Evolutionary conservation across 768 basidiomycete species (phyloP).

Genomic region (Macrolepiota albuminosa): DNA sequence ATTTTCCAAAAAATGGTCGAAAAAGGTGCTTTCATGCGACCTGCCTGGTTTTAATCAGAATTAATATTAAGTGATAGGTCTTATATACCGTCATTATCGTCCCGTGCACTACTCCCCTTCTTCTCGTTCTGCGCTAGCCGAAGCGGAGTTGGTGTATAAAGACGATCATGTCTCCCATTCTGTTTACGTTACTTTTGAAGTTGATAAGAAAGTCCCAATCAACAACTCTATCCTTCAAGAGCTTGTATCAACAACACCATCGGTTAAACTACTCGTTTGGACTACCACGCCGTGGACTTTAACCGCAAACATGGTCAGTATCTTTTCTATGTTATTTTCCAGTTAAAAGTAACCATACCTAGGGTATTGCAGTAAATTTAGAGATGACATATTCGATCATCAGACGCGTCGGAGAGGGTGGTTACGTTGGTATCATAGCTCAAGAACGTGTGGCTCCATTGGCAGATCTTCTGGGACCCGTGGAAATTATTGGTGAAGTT

Average conservation of each 20-base stretch:
- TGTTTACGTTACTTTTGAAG: constrained; percentile 76
- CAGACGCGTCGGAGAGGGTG: constrained; percentile 15
- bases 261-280: constrained; percentile 75
- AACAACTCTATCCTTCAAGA: constrained; percentile 24
- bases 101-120: constrained; percentile 96
- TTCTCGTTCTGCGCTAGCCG: constrained; percentile 88
- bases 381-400: constrained; percentile 66
- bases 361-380: constrained; percentile 88
- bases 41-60: neutral
- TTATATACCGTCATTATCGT: constrained; percentile 82
- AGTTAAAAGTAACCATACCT: neutral
- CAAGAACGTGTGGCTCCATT: constrained; percentile 44
- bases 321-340: neutral
- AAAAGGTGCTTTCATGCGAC: constrained; percentile 44
- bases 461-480: constrained; percentile 28
- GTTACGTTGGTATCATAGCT: constrained; percentile 40
- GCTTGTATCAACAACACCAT: constrained; percentile 23
- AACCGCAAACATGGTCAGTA: constrained; percentile 85
- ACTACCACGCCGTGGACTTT: constrained; percentile 98
- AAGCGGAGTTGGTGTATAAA: constrained; percentile 88
- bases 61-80: constrained; percentile 37
- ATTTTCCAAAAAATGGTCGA: constrained; percentile 88
- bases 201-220: constrained; percentile 32
- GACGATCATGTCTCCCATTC: constrained; percentile 87
- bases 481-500: constrained; percentile 32